phyloP scores from a whole-genome alignment of 768 basidiomycete genomes.

The Ramaria rubella region DNA sequence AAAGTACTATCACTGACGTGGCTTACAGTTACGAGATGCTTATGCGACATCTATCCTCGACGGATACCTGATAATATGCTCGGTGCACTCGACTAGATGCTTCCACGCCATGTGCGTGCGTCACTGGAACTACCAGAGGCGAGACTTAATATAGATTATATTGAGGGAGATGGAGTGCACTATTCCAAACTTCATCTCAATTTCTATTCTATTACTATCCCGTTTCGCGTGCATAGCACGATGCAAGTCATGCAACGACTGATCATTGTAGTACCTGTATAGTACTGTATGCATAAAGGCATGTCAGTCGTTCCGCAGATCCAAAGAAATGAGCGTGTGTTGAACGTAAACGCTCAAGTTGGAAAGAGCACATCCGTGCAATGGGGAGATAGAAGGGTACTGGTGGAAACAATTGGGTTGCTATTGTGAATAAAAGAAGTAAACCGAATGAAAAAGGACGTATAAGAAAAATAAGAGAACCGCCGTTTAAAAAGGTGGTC shows the following conservation, averaged over 20 bases:
- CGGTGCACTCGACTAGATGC: neutral
- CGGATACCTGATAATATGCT: neutral
- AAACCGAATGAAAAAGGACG: neutral
- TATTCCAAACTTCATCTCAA: neutral
- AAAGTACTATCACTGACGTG: neutral
- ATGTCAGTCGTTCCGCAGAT: neutral
- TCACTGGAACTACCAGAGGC: neutral
- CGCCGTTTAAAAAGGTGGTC: neutral
- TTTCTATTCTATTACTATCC: neutral
- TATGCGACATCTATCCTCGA: conserved; percentile 27
- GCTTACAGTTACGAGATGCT: conserved; percentile 35
- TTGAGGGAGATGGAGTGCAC: neutral
- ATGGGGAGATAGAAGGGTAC: too few relatives aligned
- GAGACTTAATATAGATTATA: neutral
- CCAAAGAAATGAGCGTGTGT: neutral
- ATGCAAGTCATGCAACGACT: neutral
- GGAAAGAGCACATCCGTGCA: too few relatives aligned
- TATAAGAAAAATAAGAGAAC: neutral
- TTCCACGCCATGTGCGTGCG: neutral
- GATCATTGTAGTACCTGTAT: neutral
- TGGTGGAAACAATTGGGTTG: neutral
- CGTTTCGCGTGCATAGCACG: neutral
- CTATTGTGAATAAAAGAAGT: neutral
- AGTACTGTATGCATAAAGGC: neutral
- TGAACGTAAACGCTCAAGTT: neutral